These are phyloP conservation scores for Nemania sp. DNA, from an alignment of 2,329 filamentous ascomycete genomes.

Conservation along the genomic window DNA sequence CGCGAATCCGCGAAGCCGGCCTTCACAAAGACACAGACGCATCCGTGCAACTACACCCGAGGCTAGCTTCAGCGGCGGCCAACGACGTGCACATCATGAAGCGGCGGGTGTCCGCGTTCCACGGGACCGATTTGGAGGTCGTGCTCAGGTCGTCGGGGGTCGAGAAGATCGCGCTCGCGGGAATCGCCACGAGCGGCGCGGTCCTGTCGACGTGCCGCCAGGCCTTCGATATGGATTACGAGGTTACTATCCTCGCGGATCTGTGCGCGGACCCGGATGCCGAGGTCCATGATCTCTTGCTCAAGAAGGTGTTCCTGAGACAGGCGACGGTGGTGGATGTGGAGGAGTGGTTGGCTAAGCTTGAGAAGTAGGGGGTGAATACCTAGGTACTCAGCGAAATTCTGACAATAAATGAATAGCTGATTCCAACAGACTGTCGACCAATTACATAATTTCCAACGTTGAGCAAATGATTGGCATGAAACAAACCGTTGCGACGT, in stretches of 20 bases:
- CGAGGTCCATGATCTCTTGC: constrained; percentile 40
- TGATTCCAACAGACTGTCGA: too few relatives aligned
- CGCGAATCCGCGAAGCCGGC: constrained; percentile 25
- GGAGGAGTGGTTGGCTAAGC: constrained; percentile 36
- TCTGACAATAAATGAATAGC: too few relatives aligned
- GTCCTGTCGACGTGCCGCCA: constrained; percentile 44
- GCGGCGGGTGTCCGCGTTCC: constrained; percentile 42
- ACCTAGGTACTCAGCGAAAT: not conserved
- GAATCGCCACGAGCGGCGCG: constrained; percentile 42
- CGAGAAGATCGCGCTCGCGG: constrained; percentile 39
- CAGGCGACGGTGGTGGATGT: constrained; percentile 36
- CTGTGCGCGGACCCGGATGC: constrained; percentile 41
- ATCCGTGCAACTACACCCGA: constrained; percentile 29
- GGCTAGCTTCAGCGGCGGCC: constrained; percentile 9
- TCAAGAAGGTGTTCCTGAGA: constrained; percentile 40
- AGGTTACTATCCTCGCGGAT: constrained; percentile 41
- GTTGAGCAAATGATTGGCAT: too few relatives aligned
- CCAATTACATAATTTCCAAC: too few relatives aligned
- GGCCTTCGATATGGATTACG: constrained; percentile 43
- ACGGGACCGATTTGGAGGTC: constrained; percentile 41
- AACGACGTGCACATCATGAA: constrained; percentile 41
- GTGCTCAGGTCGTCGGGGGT: constrained; percentile 38
- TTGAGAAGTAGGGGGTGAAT: not conserved
- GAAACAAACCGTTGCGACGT: too few relatives aligned
- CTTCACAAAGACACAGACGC: constrained; percentile 33